Conservation (phyloP, 2,329 filamentous ascomycete species). For the Talaromyces verruculosus region DNA sequence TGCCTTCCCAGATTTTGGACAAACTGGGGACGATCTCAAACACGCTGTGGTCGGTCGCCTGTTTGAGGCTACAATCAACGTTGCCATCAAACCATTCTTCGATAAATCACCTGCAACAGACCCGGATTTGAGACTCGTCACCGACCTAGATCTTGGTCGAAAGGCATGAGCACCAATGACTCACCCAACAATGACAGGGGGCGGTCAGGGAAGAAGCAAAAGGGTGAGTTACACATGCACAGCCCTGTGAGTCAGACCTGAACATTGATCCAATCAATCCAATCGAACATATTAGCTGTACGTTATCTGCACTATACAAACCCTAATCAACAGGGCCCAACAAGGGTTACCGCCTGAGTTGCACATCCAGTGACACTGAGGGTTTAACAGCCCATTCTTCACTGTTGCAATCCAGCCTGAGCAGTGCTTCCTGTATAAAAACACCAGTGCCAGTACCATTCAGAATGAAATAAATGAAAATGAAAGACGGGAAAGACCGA, state of each 20-base stretch:
- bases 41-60: conserved; percentile 68
- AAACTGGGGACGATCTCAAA: conserved; percentile 76
- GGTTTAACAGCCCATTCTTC: neutral
- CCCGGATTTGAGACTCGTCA: conserved; percentile 40
- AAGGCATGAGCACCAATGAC: conserved; percentile 24
- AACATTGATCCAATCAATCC: neutral
- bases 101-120: conserved; percentile 29
- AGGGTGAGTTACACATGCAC: neutral
- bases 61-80: conserved; percentile 70
- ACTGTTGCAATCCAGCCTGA: neutral
- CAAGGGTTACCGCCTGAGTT: neutral
- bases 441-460: neutral
- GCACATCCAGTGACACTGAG: neutral
- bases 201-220: conserved; percentile 1
- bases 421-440: neutral
- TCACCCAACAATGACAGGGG: neutral
- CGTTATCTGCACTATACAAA: conserved; percentile 1
- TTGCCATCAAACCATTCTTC: conserved; percentile 70
- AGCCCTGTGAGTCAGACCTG: neutral
- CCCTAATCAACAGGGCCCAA: neutral
- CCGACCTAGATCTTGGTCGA: conserved; percentile 44
- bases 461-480: neutral
- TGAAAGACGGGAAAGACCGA: neutral
- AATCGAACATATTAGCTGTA: neutral
- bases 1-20: conserved; percentile 92